phyloP scores from a whole-genome alignment of 805 yeast species.

The Yamadazyma insecticola region DNA sequence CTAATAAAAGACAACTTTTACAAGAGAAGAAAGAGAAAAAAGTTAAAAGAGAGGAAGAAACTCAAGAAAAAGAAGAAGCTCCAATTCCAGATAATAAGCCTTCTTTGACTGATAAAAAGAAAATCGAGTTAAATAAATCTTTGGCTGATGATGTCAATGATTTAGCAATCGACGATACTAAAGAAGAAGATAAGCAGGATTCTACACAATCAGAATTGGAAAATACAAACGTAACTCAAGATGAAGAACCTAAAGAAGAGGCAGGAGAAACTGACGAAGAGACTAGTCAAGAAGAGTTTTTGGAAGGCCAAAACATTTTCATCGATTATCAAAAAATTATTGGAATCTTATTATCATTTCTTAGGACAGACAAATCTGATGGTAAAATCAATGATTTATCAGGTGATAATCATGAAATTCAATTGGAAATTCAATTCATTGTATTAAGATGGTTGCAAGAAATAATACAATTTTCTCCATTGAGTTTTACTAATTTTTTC shows the following conservation, averaged over 20 bases:
- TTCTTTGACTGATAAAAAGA: conserved; percentile 8
- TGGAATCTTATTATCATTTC: conserved; percentile 73
- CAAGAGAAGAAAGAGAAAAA: conserved; percentile 12
- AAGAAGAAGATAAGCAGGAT: conserved; percentile 1
- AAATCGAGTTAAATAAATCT: too few species aligned
- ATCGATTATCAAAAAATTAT: conserved; percentile 78
- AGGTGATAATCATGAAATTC: conserved; percentile 34
- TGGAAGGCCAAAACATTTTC: conserved; percentile 65
- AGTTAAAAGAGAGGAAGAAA: conserved; percentile 1
- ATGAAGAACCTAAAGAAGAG: not conserved
- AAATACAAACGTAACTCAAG: too few species aligned
- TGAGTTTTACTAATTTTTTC: conserved; percentile 65
- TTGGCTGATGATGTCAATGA: conserved; percentile 11
- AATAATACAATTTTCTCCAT: conserved; percentile 68
- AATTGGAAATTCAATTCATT: conserved; percentile 64
- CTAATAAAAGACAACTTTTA: conserved; percentile 25
- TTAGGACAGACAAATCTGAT: conserved; percentile 44
- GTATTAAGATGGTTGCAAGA: conserved; percentile 80
- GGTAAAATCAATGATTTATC: conserved; percentile 21
- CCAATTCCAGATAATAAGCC: conserved; percentile 20
- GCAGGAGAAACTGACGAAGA: conserved; percentile 2
- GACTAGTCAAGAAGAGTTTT: conserved; percentile 36
- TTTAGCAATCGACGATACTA: conserved; percentile 2
- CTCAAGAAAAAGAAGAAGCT: conserved; percentile 6
- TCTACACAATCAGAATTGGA: conserved; percentile 1